Conservation (phyloP, 2,329 filamentous ascomycete genomes). For the Aspergillus pseudonomiae region DNA sequence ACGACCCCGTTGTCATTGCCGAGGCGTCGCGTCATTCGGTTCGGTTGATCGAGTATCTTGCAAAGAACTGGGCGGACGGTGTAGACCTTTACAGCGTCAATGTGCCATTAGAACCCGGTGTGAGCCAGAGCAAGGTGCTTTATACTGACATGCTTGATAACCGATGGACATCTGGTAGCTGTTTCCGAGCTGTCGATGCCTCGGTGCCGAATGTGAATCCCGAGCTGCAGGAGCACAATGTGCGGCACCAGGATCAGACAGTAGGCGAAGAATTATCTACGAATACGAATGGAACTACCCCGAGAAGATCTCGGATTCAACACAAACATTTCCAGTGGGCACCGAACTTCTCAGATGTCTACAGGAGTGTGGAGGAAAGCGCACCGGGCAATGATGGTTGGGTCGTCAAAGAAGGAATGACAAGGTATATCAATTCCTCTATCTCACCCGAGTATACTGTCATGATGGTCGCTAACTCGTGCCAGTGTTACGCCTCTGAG, state of each 20-base stretch:
- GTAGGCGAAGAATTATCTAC: conserved; percentile 30
- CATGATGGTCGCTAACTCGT: conserved; percentile 12
- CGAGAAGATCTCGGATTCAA: conserved; percentile 55
- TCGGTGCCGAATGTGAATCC: conserved; percentile 61
- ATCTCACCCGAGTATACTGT: background rate
- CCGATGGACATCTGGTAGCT: conserved; percentile 81
- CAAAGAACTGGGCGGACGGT: conserved; percentile 70
- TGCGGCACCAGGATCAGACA: conserved; percentile 66
- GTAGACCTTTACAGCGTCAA: conserved; percentile 91
- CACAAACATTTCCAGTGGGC: conserved; percentile 96
- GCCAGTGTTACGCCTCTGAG: conserved; percentile 82
- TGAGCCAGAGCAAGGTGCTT: conserved; percentile 72
- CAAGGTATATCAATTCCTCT: conserved; percentile 63
- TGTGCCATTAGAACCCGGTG: conserved; percentile 77
- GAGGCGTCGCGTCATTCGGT: conserved; percentile 75
- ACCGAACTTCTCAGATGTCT: conserved; percentile 83
- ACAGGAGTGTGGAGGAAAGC: conserved; percentile 79
- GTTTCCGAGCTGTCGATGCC: conserved; percentile 77
- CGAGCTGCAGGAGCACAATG: conserved; percentile 71
- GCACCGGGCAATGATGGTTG: conserved; percentile 87
- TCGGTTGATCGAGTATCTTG: conserved; percentile 76
- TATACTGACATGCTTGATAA: conserved; percentile 90
- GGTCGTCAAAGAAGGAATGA: conserved; percentile 84
- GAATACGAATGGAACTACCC: conserved; percentile 25
- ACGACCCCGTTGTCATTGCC: conserved; percentile 78